These are phyloP conservation scores for Streptanthus diversifolius DNA, from an alignment of 345 rosid genomes.

Conservation along the genomic window DNA sequence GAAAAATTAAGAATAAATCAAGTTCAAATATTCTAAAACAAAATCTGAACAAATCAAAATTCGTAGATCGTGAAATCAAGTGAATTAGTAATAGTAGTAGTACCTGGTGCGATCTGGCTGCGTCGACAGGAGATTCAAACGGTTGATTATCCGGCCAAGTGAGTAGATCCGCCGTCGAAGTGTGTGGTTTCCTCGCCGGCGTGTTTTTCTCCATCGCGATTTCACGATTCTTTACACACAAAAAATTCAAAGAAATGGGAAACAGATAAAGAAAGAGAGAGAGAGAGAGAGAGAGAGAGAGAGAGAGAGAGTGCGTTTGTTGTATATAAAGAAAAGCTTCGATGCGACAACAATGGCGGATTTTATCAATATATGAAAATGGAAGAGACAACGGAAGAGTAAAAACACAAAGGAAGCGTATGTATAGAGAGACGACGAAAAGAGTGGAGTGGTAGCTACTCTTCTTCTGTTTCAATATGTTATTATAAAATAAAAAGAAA, in stretches of 20 bases:
- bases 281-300: neutral
- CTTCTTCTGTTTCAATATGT: conserved; percentile 26
- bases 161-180: conserved; percentile 80
- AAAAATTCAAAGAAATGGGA: neutral
- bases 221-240: neutral
- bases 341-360: conserved; percentile 3
- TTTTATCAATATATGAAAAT: neutral
- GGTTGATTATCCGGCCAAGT: conserved; percentile 71
- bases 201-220: conserved; percentile 42
- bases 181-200: conserved; percentile 55
- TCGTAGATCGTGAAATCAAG: neutral
- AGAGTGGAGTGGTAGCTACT: conserved; percentile 36
- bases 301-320: neutral
- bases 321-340: neutral
- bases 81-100: neutral
- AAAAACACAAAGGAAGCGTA: conserved; percentile 11
- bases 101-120: conserved; percentile 64
- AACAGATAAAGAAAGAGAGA: neutral
- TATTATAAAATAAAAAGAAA: neutral
- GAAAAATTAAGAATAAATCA: neutral
- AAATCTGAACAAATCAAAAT: neutral
- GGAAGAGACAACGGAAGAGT: conserved; percentile 1
- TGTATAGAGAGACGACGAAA: conserved; percentile 9
- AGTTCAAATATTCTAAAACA: neutral
- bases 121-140: conserved; percentile 36